A percentile compares a stretch with the other conserved stretches of the same genome.
Evolutionary conservation across 768 basidiomycete species (phyloP).

Genomic region (Mycena kentingensis): DNA sequence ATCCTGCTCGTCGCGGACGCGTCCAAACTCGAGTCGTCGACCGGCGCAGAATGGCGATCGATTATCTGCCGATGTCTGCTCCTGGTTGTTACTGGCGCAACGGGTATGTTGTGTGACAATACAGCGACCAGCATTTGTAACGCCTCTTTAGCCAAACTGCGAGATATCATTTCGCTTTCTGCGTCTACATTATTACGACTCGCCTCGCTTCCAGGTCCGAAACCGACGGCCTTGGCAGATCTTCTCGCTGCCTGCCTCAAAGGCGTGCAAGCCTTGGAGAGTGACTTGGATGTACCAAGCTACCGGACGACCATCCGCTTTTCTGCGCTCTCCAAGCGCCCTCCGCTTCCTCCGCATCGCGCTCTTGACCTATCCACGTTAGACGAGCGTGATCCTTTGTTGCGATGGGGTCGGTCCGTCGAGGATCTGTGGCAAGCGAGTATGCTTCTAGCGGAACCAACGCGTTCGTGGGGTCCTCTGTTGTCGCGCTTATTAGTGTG

Average conservation of each 20-base stretch:
- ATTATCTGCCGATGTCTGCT: constrained; percentile 54
- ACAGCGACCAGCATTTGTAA: not conserved
- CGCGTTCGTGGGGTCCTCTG: constrained; percentile 50
- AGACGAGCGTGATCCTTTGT: constrained; percentile 30
- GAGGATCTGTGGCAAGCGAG: constrained; percentile 58
- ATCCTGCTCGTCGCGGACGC: constrained; percentile 53
- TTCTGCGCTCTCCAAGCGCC: constrained; percentile 4
- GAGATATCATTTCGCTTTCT: constrained; percentile 23
- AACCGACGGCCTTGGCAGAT: constrained; percentile 27
- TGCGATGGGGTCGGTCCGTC: constrained; percentile 52
- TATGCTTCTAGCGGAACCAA: constrained; percentile 41
- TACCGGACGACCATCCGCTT: too few relatives aligned
- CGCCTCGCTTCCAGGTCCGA: constrained; percentile 33
- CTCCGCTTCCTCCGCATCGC: constrained; percentile 33
- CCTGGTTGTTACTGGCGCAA: constrained; percentile 37
- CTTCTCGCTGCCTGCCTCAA: constrained; percentile 37
- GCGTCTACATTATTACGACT: constrained; percentile 39
- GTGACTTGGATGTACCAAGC: constrained; percentile 13
- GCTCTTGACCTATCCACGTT: constrained; percentile 39
- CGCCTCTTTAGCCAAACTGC: constrained; percentile 14
- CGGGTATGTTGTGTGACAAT: constrained; percentile 28
- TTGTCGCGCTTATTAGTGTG: constrained; percentile 58
- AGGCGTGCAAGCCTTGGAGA: constrained; percentile 28
- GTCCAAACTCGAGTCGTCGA: constrained; percentile 54
- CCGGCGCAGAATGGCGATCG: constrained; percentile 61